Evolutionary conservation across 139 green algal genomes (phyloP), one percentile per base, ranked within the genome.

Genomic region (Chlorella sp.): DNA sequence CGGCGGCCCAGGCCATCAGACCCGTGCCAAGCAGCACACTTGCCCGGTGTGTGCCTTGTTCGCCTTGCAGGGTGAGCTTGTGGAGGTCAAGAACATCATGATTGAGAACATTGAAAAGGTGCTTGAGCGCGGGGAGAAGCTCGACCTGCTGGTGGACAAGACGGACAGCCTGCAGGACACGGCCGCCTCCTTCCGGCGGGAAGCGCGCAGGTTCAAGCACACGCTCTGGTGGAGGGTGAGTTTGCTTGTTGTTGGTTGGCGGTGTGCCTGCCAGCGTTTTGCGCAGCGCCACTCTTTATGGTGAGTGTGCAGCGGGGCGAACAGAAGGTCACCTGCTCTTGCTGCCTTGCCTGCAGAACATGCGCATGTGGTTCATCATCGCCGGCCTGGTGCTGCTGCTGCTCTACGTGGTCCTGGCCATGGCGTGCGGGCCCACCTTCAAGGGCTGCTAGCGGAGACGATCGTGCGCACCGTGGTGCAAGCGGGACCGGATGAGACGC

Each of bases 51-150:
- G n/a, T n/a, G n/a, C n/a, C n/a, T n/a, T n/a, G n/a, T n/a, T n/a
- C n/a, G n/a, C n/a, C n/a, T n/a, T n/a, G 65, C 73, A 86, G 77
- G 71, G 80, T 31, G 71, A 84, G 74, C 74, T 84, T 22, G 32
- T 74, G 35, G 85, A 90, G 70, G 87, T 93, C 49, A 91, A 89
- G 77, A 77, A 83, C 74, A 85, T 93, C 70, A 91, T 93, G 86
- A 84, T 93, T 71, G 84, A 91, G 73, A 93, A 91, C 74, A 91
- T 93, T 65, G 87, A 91, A 51, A 91, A 91, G 79, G 86, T 86
- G 29, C 63, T 83, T 65, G 81, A 83, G 65, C 67, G 81, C 23
- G 81, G 81, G 0, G 81, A 83, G 78, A 75, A 77, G 68, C 79
- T 89, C 51, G 82, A 88, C 59, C 75, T 89, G 74, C 80, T 90